Evolutionary conservation across 345 rosid genomes (phyloP).

Genomic region (Aethionema arabicum): DNA sequence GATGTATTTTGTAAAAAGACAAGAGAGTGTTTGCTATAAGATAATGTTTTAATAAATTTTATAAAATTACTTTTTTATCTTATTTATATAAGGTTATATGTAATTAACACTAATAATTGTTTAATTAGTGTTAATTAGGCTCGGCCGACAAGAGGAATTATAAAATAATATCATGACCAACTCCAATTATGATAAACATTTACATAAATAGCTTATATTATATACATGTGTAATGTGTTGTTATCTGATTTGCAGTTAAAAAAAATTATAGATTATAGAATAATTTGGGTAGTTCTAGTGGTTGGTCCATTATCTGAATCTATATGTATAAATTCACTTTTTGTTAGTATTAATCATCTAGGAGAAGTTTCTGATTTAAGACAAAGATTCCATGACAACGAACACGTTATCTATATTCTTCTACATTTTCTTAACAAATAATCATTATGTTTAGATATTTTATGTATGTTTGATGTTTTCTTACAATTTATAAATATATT

Average conservation of each 20-base stretch:
- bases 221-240: background rate
- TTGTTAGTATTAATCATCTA: slow-evolving; percentile 10
- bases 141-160: slow-evolving; percentile 26
- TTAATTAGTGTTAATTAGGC: slow-evolving; percentile 27
- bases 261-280: too few relatives aligned
- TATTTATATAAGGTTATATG: too few relatives aligned
- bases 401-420: slow-evolving; percentile 34
- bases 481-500: too few relatives aligned
- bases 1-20: too few relatives aligned
- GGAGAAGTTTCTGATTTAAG: slow-evolving; percentile 31
- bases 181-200: slow-evolving; percentile 23
- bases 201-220: background rate
- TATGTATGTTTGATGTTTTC: too few relatives aligned
- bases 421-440: slow-evolving; percentile 3
- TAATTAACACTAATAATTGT: too few relatives aligned
- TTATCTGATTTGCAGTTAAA: background rate
- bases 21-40: too few relatives aligned
- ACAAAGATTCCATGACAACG: slow-evolving; percentile 29
- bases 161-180: slow-evolving; percentile 22
- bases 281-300: slow-evolving; percentile 30
- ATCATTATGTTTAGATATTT: too few relatives aligned
- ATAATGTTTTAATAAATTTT: too few relatives aligned
- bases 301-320: slow-evolving; percentile 24
- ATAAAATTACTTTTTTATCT: too few relatives aligned
- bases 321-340: background rate